phyloP scores from a whole-genome alignment of 139 green algal species.

The Ostreobium quekettii region DNA sequence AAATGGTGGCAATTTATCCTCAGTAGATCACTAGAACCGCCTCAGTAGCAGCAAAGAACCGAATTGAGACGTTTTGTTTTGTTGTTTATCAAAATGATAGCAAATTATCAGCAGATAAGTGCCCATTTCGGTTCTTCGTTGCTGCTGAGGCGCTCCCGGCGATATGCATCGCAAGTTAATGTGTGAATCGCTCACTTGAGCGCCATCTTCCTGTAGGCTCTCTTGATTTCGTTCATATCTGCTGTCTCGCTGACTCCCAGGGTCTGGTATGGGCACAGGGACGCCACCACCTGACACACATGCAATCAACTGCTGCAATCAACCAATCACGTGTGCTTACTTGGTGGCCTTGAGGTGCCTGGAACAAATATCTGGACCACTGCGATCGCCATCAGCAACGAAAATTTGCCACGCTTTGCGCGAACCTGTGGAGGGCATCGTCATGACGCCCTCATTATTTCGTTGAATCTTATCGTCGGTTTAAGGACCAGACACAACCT shows the following conservation, averaged over 20 bases:
- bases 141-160: too few species aligned
- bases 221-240: constrained; percentile 34
- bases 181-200: constrained; percentile 21
- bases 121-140: too few species aligned
- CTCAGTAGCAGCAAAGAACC: neutral
- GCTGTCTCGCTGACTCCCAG: constrained; percentile 25
- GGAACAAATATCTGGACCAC: too few species aligned
- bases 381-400: too few species aligned
- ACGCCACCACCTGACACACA: constrained; percentile 9
- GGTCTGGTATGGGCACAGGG: constrained; percentile 20
- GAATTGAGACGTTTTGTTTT: neutral
- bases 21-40: constrained; percentile 21
- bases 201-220: constrained; percentile 32
- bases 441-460: too few species aligned
- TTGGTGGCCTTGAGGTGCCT: too few species aligned
- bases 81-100: neutral
- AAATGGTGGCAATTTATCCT: constrained; percentile 14
- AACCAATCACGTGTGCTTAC: too few species aligned
- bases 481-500: too few species aligned
- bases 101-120: neutral
- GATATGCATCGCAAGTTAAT: neutral
- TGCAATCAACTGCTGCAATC: too few species aligned
- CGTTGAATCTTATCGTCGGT: too few species aligned
- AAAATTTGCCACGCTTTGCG: too few species aligned
- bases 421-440: too few species aligned